These are phyloP conservation scores for peach (Prunus persica) DNA, from an alignment of 306 rosid species.

Conservation along the genomic window Prunus_persica_NCBIv2 NC_034009.1:46839501-46840000, in stretches of 20 bases:
- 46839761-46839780: neutral
- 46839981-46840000: constrained; percentile 74
- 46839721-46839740: neutral
- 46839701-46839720: neutral
- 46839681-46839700: too few species aligned
- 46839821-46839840: neutral
- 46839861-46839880: constrained; percentile 74
- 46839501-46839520: neutral
- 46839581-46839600: neutral
- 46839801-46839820: neutral
- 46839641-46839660: too few species aligned
- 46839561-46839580: neutral
- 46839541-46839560: neutral
- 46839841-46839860: constrained; percentile 71
- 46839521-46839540: neutral
- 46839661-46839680: neutral
- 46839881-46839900: constrained; percentile 91
- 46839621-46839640: too few species aligned
- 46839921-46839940: constrained; percentile 80
- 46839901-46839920: constrained; percentile 96
- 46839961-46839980: constrained; percentile 94
- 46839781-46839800: neutral
- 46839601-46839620: too few species aligned
- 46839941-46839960: constrained; percentile 82
- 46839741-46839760: neutral